These are phyloP conservation scores for Rosellinia necatrix DNA, from an alignment of 2,329 filamentous ascomycete species.

Conservation along the genomic window DNA sequence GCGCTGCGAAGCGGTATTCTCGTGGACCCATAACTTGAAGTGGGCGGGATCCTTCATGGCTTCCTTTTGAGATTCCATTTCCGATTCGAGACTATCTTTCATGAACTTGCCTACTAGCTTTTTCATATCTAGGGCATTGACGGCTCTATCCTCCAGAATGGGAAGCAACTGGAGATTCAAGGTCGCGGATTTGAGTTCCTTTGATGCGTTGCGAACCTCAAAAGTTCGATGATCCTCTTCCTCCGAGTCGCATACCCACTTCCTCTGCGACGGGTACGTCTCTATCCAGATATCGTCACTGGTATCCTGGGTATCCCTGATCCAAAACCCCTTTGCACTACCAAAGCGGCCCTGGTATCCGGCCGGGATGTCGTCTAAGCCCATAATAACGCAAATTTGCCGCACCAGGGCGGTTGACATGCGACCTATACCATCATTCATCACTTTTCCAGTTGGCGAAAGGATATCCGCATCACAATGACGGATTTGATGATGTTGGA, in stretches of 20 bases:
- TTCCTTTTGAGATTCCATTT: slow-evolving; percentile 56
- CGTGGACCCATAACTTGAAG: slow-evolving; percentile 60
- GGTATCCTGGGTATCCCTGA: slow-evolving; percentile 57
- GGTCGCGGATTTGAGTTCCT: slow-evolving; percentile 53
- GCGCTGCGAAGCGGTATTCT: slow-evolving; percentile 39
- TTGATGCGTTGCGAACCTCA: slow-evolving; percentile 61
- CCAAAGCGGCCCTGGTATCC: slow-evolving; percentile 73
- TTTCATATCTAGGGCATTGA: slow-evolving; percentile 50
- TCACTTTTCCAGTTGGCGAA: slow-evolving; percentile 50
- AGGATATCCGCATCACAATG: slow-evolving; percentile 45
- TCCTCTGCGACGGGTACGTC: slow-evolving; percentile 68
- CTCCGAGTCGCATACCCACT: slow-evolving; percentile 61
- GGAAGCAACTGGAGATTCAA: slow-evolving; percentile 73
- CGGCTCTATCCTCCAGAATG: slow-evolving; percentile 66
- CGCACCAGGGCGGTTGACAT: slow-evolving; percentile 66
- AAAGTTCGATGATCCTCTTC: slow-evolving; percentile 64
- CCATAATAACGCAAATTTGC: slow-evolving; percentile 55
- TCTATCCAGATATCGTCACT: slow-evolving; percentile 65
- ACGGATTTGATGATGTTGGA: slow-evolving; percentile 53
- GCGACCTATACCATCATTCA: slow-evolving; percentile 69
- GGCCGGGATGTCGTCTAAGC: slow-evolving; percentile 59
- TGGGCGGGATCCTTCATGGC: slow-evolving; percentile 55
- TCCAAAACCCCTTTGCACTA: slow-evolving; percentile 78
- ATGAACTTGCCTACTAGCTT: slow-evolving; percentile 55
- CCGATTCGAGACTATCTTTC: slow-evolving; percentile 51